phyloP scores from a whole-genome alignment of 148 eudicot species.

The Salicornia ramosissima region DNA sequence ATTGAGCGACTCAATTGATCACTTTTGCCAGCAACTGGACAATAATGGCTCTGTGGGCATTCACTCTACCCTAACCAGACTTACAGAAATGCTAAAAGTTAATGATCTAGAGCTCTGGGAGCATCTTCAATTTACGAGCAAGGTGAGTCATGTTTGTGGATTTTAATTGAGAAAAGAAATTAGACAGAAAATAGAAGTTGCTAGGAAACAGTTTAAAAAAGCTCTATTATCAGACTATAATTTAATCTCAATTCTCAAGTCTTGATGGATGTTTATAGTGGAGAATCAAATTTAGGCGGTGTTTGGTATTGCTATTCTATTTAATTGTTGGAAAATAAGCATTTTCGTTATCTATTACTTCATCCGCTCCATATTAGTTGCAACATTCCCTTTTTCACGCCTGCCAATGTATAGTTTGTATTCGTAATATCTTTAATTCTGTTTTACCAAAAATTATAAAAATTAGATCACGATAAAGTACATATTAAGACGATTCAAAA shows the following conservation, averaged over 20 bases:
- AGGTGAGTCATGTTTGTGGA: slow-evolving; percentile 25
- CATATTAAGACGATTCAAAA: too few relatives aligned
- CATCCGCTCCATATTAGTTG: too few relatives aligned
- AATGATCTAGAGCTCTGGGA: slow-evolving; percentile 62
- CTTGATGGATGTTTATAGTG: neutral
- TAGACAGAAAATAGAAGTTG: neutral
- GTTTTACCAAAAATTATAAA: too few relatives aligned
- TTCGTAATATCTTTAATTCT: too few relatives aligned
- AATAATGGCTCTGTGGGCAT: slow-evolving; percentile 57
- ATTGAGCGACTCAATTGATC: slow-evolving; percentile 57
- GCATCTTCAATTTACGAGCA: slow-evolving; percentile 55
- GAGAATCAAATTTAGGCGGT: too few relatives aligned
- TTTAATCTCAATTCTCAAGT: neutral
- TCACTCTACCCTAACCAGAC: slow-evolving; percentile 55
- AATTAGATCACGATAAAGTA: too few relatives aligned
- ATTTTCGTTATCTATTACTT: neutral
- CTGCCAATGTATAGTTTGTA: too few relatives aligned
- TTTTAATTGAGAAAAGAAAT: neutral
- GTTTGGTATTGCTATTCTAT: too few relatives aligned
- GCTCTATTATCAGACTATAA: neutral
- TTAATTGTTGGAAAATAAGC: too few relatives aligned
- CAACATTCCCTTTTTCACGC: too few relatives aligned
- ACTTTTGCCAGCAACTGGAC: slow-evolving; percentile 69
- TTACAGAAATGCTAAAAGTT: slow-evolving; percentile 41
- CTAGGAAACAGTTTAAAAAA: too few relatives aligned